phyloP scores from a whole-genome alignment of 441 rosid genomes.

The Gossypium gossypioides region DNA sequence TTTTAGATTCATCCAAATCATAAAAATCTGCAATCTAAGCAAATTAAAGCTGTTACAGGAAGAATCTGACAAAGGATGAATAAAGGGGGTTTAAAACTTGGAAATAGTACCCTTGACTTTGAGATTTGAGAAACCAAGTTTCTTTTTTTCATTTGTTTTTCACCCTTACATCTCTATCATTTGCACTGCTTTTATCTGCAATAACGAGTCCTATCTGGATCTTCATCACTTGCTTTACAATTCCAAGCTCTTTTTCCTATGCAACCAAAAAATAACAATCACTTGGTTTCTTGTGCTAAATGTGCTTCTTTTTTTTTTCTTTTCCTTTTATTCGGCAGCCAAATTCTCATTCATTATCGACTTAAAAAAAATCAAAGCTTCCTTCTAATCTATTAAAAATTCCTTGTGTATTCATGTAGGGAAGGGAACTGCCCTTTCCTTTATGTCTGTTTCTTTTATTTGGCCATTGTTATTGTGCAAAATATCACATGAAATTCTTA shows the following conservation, averaged over 20 bases:
- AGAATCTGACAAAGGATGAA: slow-evolving; percentile 63
- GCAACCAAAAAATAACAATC: no score
- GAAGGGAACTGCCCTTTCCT: slow-evolving; percentile 26
- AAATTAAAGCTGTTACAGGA: slow-evolving; percentile 53
- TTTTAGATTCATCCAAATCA: slow-evolving; percentile 43
- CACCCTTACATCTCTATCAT: no score
- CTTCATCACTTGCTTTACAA: slow-evolving; percentile 28
- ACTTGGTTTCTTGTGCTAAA: no score
- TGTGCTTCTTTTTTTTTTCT: no score
- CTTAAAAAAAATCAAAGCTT: slow-evolving; percentile 1
- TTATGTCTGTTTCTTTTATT: slow-evolving; percentile 23
- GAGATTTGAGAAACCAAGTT: slow-evolving; percentile 52
- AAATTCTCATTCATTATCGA: slow-evolving; percentile 30
- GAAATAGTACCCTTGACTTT: slow-evolving; percentile 29
- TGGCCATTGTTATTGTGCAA: slow-evolving; percentile 16
- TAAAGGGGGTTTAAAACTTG: slow-evolving; percentile 35
- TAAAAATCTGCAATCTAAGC: slow-evolving; percentile 39
- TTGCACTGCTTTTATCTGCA: slow-evolving; percentile 27
- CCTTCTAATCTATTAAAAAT: neutral
- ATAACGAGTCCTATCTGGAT: slow-evolving; percentile 16
- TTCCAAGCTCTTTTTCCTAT: slow-evolving; percentile 48
- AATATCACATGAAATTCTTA: slow-evolving; percentile 46
- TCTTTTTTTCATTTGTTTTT: slow-evolving; percentile 41
- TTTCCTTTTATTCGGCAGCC: slow-evolving; percentile 19
- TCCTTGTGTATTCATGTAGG: slow-evolving; percentile 21